A percentile compares a stretch with the other conserved stretches of the same genome.
Conservation (phyloP, 805 yeast species). For the Barnettozyma sp. region DNA sequence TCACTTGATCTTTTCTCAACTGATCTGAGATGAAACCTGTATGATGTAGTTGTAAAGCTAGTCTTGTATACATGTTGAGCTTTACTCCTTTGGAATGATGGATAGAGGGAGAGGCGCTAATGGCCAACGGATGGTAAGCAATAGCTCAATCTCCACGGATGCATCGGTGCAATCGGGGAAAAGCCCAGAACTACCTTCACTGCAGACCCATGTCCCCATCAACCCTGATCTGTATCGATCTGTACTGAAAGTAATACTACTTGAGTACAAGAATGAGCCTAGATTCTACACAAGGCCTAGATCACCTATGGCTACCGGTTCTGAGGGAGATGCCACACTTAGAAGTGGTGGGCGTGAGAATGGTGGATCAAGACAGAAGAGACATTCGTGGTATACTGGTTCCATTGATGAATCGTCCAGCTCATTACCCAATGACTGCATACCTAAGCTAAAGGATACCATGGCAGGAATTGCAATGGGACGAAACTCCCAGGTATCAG, state of each 20-base stretch:
- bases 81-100: neutral
- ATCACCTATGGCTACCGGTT: conserved; percentile 12
- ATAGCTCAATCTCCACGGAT: conserved; percentile 9
- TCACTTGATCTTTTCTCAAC: neutral
- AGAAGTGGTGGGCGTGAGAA: conserved; percentile 21
- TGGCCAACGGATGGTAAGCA: conserved; percentile 6
- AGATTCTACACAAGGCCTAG: conserved; percentile 36
- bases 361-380: conserved; percentile 17
- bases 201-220: conserved; percentile 4
- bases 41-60: too few species aligned
- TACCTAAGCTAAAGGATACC: conserved; percentile 33
- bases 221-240: conserved; percentile 44
- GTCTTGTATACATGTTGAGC: too few species aligned
- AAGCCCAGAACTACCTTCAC: conserved; percentile 14
- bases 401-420: conserved; percentile 24
- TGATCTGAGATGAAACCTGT: too few species aligned
- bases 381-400: conserved; percentile 27
- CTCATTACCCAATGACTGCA: conserved; percentile 30
- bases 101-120: neutral
- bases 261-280: conserved; percentile 60
- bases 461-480: conserved; percentile 43
- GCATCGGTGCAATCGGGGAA: too few species aligned
- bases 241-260: conserved; percentile 46
- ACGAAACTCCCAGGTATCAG: conserved; percentile 28
- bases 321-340: too few species aligned